Conservation (phyloP, 768 basidiomycete genomes). For the Agrocybe pediades region DNA sequence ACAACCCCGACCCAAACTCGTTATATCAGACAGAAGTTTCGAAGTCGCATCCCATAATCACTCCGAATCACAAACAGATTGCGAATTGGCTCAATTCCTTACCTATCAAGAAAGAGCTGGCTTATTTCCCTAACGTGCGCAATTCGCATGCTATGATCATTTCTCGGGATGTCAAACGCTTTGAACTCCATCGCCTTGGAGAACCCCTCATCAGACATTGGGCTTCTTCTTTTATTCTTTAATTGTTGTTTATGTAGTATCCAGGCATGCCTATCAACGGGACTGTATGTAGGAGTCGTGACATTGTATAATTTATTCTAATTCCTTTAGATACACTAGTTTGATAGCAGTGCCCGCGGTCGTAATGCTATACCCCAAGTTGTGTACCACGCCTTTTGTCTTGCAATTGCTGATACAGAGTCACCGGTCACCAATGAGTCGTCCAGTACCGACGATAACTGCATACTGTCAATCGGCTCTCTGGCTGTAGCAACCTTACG, state of each 20-base stretch:
- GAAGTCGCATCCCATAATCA: constrained; percentile 47
- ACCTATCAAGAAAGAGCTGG: constrained; percentile 71
- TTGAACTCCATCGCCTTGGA: constrained; percentile 58
- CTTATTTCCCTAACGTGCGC: constrained; percentile 56
- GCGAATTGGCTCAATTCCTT: constrained; percentile 65
- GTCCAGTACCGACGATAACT: too few relatives aligned
- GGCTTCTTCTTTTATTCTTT: constrained; percentile 58
- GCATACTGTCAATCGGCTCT: too few relatives aligned
- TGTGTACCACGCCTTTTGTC: too few relatives aligned
- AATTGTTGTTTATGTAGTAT: too few relatives aligned
- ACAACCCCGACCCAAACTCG: constrained; percentile 37
- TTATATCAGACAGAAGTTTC: constrained; percentile 19
- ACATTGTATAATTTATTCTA: background rate
- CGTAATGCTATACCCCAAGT: background rate
- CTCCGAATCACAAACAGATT: constrained; percentile 57
- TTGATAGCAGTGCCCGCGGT: background rate
- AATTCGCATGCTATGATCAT: constrained; percentile 78
- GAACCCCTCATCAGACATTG: constrained; percentile 72
- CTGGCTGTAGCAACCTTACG: background rate
- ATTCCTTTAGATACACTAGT: background rate
- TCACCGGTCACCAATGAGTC: too few relatives aligned
- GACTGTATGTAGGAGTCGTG: too few relatives aligned
- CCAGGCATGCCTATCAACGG: too few relatives aligned
- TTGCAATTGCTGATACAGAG: too few relatives aligned
- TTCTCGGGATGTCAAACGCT: constrained; percentile 64